A percentile compares a stretch with the other conserved stretches of the same genome.
These are phyloP conservation scores for Vitis rotundifolia DNA, from an alignment of 164 flowering plant species.

Conservation along the genomic window DNA sequence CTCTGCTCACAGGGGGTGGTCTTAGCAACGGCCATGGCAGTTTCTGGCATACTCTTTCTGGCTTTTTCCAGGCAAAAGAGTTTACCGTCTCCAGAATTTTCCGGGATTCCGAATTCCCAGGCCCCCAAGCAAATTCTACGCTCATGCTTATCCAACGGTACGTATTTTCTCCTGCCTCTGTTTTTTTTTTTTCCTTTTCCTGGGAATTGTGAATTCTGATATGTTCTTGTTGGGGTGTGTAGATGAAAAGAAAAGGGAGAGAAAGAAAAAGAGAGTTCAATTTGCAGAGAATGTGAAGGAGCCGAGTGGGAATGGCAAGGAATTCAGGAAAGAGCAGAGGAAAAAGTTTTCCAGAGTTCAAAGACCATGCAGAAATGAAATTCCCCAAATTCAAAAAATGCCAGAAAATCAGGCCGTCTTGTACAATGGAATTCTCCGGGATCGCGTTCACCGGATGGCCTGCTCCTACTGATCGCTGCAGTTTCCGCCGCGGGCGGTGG, in stretches of 20 bases:
- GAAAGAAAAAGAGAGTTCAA: slow-evolving; percentile 39
- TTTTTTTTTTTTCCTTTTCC: not conserved
- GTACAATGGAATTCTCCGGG: slow-evolving; percentile 44
- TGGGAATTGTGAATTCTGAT: not conserved
- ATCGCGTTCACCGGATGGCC: slow-evolving; percentile 25
- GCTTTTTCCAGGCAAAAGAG: slow-evolving; percentile 31
- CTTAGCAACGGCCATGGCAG: slow-evolving; percentile 50
- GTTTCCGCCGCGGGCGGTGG: too few relatives aligned
- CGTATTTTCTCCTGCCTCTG: not conserved
- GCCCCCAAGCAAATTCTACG: slow-evolving; percentile 28
- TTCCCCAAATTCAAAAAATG: slow-evolving; percentile 6
- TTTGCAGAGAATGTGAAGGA: slow-evolving; percentile 46
- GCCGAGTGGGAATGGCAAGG: slow-evolving; percentile 27
- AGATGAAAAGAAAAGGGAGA: slow-evolving; percentile 28
- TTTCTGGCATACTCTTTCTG: slow-evolving; percentile 40
- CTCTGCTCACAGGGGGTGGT: slow-evolving; percentile 37
- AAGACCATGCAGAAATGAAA: slow-evolving; percentile 12
- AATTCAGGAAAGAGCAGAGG: slow-evolving; percentile 14
- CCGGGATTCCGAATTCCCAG: slow-evolving; percentile 7
- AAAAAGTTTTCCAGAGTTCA: not conserved
- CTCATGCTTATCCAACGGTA: slow-evolving; percentile 52
- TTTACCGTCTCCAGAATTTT: not conserved
- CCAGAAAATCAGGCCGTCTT: slow-evolving; percentile 35
- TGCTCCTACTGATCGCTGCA: slow-evolving; percentile 25
- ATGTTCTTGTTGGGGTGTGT: not conserved